Percentiles rank a stretch among this genome's conserved stretches.
Conservation (phyloP, 2,329 filamentous ascomycete genomes). For the Xylaria arbuscula region DNA sequence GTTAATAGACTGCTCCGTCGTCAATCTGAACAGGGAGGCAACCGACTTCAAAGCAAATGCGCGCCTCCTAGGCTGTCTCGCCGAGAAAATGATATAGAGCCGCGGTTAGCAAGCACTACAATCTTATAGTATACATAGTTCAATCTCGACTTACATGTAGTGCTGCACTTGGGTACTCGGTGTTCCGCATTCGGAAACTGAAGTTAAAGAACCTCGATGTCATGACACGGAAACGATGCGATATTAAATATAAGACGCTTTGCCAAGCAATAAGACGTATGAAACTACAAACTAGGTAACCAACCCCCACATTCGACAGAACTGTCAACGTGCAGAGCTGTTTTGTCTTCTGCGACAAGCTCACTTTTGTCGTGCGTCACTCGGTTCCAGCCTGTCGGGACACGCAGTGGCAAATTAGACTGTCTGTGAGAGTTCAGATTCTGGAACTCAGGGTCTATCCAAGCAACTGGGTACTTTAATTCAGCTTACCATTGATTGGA, state of each 20-base stretch:
- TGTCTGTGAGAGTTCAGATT: neutral
- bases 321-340: neutral
- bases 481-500: neutral
- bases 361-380: neutral
- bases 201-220: neutral
- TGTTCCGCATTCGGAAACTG: neutral
- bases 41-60: neutral
- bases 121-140: neutral
- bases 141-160: no score
- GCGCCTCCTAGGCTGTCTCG: neutral
- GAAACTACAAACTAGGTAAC: neutral
- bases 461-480: neutral
- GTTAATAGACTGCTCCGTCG: neutral
- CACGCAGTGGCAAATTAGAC: neutral
- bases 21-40: neutral
- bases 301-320: neutral
- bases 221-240: neutral
- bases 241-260: neutral
- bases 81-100: neutral
- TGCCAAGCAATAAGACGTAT: neutral
- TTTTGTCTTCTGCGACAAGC: neutral
- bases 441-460: neutral
- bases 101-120: neutral
- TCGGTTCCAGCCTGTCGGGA: neutral
- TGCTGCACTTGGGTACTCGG: neutral